These are phyloP conservation scores for Volvariella volvacea DNA, from an alignment of 1,284 basidiomycete genomes.

Conservation along the genomic window DNA sequence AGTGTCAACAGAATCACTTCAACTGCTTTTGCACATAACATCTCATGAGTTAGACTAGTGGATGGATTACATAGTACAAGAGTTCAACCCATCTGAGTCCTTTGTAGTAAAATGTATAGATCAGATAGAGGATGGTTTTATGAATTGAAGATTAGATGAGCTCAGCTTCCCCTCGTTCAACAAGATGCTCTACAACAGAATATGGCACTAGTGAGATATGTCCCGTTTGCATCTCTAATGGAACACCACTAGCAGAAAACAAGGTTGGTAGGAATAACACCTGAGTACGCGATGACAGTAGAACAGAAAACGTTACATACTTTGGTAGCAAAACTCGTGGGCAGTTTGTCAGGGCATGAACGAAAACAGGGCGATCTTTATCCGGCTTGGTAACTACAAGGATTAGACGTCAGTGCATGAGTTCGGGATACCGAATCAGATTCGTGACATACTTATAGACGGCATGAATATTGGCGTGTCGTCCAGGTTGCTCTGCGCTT, in stretches of 20 bases:
- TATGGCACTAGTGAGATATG: conserved; percentile 70
- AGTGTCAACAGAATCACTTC: no score
- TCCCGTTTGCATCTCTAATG: conserved; percentile 59
- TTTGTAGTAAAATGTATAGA: no score
- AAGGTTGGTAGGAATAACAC: conserved; percentile 2
- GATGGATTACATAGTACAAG: no score
- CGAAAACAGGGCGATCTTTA: conserved; percentile 68
- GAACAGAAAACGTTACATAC: conserved; percentile 43
- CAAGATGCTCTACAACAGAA: conserved; percentile 59
- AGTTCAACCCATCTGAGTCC: no score
- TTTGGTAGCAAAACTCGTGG: conserved; percentile 66
- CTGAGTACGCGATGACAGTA: no score
- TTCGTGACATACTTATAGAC: conserved; percentile 74
- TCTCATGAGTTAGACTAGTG: no score
- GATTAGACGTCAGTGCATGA: background rate
- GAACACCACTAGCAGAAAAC: conserved; percentile 42
- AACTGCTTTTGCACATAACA: no score
- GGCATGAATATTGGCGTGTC: conserved; percentile 67
- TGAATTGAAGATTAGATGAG: conserved; percentile 64
- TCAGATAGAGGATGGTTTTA: no score
- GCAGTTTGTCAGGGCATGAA: conserved; percentile 67
- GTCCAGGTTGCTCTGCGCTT: conserved; percentile 65
- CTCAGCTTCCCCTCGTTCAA: conserved; percentile 63
- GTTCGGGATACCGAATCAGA: conserved; percentile 1
- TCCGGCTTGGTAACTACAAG: conserved; percentile 69